Evolutionary conservation across 2,329 filamentous ascomycete species (phyloP), one percentile per base, ranked within the genome.

Genomic region (Aureobasidium pullulans): DNA sequence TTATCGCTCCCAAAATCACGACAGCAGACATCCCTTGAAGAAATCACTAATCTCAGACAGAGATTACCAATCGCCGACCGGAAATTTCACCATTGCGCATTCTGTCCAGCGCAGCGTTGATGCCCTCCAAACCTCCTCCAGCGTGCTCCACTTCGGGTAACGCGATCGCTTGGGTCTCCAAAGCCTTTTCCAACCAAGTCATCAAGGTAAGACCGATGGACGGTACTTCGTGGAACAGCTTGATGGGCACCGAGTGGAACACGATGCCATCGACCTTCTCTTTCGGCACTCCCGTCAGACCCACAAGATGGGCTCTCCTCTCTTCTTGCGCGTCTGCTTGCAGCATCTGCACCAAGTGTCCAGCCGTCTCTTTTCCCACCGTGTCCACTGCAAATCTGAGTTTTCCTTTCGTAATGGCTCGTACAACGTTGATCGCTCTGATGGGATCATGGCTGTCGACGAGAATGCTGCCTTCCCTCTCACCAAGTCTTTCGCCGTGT

Each of bases 381-480:
- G 85, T 88, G 64, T 91, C 88, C 19, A 90, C 76, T 0, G 80
- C 87, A 65, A 89, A 90, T 0, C 85, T 80, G 1, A 89, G 73
- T 11, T 78, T 75, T 1, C 79, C 78, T 1, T 75, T 75, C 0
- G 85, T 83, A 19, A 84, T 82, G 13, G 78, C 77, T 6, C 79
- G 78, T 42, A 90, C 80, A 29, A 90, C 82, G 1, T 83, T 77
- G 0, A 88, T 74, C 0, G 87, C 87, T n/a, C 87, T 79, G 23
- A 79, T 72, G 0, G 84, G 78, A 63, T 90, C 81, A 63, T 86
- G 79, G 63, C 83, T 83, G 71, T 91, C 88, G 2, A 90, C 81
- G 1, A 90, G 73, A 3, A 90, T 73, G 67, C 89, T 86, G 0
- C 86, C 78, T 0, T 77, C 76, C 6, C 47, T 66, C 57, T 78